Conservation (phyloP, 495 filamentous ascomycete species). For the Xylaria longipes region DNA sequence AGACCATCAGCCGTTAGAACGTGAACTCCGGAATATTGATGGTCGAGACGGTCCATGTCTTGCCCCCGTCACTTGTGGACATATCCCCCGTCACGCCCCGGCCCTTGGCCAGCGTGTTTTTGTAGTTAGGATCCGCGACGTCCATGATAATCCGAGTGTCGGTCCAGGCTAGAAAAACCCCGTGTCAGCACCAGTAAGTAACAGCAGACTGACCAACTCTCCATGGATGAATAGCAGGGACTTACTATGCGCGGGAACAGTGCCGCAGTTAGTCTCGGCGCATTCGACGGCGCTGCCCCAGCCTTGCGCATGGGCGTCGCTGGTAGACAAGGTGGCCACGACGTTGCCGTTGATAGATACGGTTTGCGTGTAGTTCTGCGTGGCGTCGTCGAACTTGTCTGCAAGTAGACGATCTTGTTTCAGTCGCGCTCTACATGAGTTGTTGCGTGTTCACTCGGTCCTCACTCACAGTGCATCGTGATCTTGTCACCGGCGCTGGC, state of each 20-base stretch:
- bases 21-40: slow-evolving; percentile 27
- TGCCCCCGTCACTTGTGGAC: slow-evolving; percentile 47
- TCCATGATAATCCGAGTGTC: slow-evolving; percentile 48
- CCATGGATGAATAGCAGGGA: neutral
- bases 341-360: slow-evolving; percentile 42
- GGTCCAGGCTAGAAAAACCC: slow-evolving; percentile 33
- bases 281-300: slow-evolving; percentile 53
- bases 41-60: slow-evolving; percentile 48
- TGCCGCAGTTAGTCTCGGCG: slow-evolving; percentile 45
- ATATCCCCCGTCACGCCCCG: slow-evolving; percentile 46
- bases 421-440: neutral
- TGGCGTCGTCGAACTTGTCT: slow-evolving; percentile 49
- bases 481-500: slow-evolving; percentile 36
- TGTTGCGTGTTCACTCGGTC: neutral
- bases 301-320: slow-evolving; percentile 32
- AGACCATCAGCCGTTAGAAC: neutral
- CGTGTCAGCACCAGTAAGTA: neutral
- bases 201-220: neutral
- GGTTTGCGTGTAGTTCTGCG: slow-evolving; percentile 47
- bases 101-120: slow-evolving; percentile 39
- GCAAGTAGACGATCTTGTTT: neutral
- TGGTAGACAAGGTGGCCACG: slow-evolving; percentile 42
- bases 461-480: slow-evolving; percentile 35
- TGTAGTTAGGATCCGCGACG: slow-evolving; percentile 47
- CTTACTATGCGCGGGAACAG: slow-evolving; percentile 44